Evolutionary conservation across 2,329 filamentous ascomycete genomes (phyloP), one percentile per base, ranked within the genome.

Genomic region (Botrytis deweyae): DNA sequence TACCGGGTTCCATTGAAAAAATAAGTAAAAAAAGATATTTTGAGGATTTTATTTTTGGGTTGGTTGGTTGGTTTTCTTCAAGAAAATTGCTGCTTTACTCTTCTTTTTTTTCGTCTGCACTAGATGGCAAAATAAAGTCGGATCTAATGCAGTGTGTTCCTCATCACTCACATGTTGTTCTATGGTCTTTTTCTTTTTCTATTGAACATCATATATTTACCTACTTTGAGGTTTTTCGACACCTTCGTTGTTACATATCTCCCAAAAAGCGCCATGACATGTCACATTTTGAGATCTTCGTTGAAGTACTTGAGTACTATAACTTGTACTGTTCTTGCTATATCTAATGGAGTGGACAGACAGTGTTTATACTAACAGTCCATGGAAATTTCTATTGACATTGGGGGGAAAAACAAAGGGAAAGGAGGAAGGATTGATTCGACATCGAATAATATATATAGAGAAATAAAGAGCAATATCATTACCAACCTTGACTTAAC

Each of bases 61-160:
- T 76, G 70, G 71, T 73, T 65, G 74, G 65, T 73, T 65, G 74
- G 66, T 74, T 76, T 75, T 62, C 75, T 73, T 68, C 73, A 74
- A 76, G 76, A 76, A 74, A 75, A 75, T 74, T 76, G 71, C 74
- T 78, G 73, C 72, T 79, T 78, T 80, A 74, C 75, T 75, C 76
- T 74, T 70, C 71, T 78, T 78, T 72, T 77, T 77, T 77, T 72
- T 76, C 73, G 73, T 74, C 77, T 80, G 78, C 78, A 78, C 74
- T 80, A 81, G 79, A 80, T 78, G 78, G 78, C 77, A 80, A 80
- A 79, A 79, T 77, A 78, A 58, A 80, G 79, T 79, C 78, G 75
- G 78, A 79, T 77, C 75, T 77, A 77, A 75, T 79, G 77, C 78
- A 76, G 78, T 78, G 59, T 78, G 38, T 75, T 77, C 74, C 74